These are phyloP conservation scores for Rubia yunnanensis DNA, from an alignment of 257 asterid genomes.

Conservation along the genomic window DNA sequence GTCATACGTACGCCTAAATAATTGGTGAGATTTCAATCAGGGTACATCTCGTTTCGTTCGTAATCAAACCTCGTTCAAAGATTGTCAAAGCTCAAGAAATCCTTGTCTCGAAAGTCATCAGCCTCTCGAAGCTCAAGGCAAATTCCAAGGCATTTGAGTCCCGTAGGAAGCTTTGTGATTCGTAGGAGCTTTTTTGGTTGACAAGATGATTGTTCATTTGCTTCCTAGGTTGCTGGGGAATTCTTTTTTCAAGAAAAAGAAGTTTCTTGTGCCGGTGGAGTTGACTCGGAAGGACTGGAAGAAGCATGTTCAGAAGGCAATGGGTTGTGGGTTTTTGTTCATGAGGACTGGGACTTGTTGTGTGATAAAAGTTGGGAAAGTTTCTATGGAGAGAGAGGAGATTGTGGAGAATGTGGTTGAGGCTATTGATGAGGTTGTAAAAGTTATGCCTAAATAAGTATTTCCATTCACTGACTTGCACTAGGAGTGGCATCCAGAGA, in stretches of 20 bases:
- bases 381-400: slow-evolving; percentile 49
- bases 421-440: slow-evolving; percentile 41
- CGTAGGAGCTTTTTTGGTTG: slow-evolving; percentile 64
- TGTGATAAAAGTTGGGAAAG: slow-evolving; percentile 67
- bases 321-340: slow-evolving; percentile 50
- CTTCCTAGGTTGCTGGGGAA: slow-evolving; percentile 77
- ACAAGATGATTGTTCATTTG: slow-evolving; percentile 68
- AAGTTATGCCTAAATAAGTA: slow-evolving; percentile 49
- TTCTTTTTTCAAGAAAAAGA: slow-evolving; percentile 70
- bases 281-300: slow-evolving; percentile 53
- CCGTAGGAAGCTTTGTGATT: slow-evolving; percentile 67
- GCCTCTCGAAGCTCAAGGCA: too few species aligned
- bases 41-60: too few species aligned
- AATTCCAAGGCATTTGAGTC: too few species aligned
- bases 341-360: slow-evolving; percentile 72
- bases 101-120: too few species aligned
- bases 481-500: too few species aligned
- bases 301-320: slow-evolving; percentile 57
- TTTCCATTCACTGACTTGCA: too few species aligned
- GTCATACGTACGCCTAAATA: too few species aligned
- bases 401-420: slow-evolving; percentile 53
- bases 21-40: too few species aligned
- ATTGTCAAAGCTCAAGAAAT: too few species aligned
- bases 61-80: too few species aligned
- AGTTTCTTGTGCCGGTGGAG: slow-evolving; percentile 72